Conservation (phyloP, 116 monocot species). For the Cymodocea nodosa region DNA sequence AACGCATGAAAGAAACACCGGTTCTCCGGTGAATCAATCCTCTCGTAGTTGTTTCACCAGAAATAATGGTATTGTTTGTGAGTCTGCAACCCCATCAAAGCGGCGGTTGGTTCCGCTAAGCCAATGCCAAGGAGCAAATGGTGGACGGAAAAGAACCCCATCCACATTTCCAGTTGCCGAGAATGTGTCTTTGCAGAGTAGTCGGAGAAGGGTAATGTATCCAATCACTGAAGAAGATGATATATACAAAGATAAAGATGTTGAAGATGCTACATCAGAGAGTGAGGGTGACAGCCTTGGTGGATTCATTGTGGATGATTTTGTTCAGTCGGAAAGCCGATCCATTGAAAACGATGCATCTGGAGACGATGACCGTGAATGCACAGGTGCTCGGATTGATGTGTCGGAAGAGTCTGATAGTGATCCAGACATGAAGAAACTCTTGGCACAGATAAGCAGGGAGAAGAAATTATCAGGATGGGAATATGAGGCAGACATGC, state of each 20-base stretch:
- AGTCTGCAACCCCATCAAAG: not conserved
- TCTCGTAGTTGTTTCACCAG: not conserved
- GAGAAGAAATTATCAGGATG: slow-evolving; percentile 21
- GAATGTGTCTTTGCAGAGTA: too few species aligned
- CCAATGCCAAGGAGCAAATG: too few species aligned
- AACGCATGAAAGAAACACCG: not conserved
- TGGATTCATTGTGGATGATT: too few species aligned
- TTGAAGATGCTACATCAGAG: slow-evolving; percentile 5
- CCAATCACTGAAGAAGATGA: slow-evolving; percentile 7
- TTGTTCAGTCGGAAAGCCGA: not conserved
- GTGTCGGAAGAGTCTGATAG: slow-evolving; percentile 8
- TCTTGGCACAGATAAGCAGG: slow-evolving; percentile 18
- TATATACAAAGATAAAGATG: slow-evolving; percentile 5
- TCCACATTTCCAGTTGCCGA: too few species aligned
- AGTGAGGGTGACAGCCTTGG: not conserved
- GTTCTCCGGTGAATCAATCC: not conserved
- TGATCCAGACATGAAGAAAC: slow-evolving; percentile 17
- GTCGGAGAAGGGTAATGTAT: too few species aligned
- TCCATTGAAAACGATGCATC: not conserved
- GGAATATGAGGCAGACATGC: slow-evolving; percentile 65
- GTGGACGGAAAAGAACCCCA: too few species aligned
- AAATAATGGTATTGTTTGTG: not conserved
- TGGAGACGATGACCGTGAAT: not conserved
- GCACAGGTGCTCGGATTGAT: not conserved
- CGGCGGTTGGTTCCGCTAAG: not conserved